phyloP scores from a whole-genome alignment of 2,329 filamentous ascomycete genomes.

The Trichoderma koningii region DNA sequence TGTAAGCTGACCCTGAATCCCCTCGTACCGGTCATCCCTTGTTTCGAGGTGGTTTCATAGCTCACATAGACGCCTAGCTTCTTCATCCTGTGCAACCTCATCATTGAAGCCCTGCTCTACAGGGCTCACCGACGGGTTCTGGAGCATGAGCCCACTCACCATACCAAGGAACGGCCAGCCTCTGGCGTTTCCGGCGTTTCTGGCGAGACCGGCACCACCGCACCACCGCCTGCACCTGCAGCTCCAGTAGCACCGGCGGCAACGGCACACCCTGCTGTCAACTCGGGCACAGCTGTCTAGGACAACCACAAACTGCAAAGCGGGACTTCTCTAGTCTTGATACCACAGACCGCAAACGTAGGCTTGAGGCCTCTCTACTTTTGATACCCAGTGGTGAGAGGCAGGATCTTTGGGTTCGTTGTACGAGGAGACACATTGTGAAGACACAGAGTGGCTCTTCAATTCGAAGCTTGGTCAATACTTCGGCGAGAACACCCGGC shows the following conservation, averaged over 20 bases:
- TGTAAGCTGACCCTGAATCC: constrained; percentile 28
- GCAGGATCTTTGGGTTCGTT: neutral
- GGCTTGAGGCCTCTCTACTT: constrained; percentile 4
- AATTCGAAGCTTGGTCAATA: neutral
- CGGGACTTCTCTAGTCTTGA: too few species aligned
- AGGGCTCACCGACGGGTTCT: constrained; percentile 1
- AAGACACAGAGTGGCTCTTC: constrained; percentile 12
- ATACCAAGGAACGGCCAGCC: constrained; percentile 19
- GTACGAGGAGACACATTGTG: neutral
- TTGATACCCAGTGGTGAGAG: constrained; percentile 23
- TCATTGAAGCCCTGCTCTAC: constrained; percentile 27
- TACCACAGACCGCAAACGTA: neutral
- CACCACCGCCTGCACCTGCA: neutral
- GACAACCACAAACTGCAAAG: too few species aligned
- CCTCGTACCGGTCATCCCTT: fast-evolving
- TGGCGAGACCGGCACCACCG: constrained; percentile 7
- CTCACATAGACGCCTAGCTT: constrained; percentile 23
- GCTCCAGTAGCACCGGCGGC: neutral
- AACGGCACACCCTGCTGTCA: neutral
- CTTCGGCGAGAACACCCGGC: constrained; percentile 4
- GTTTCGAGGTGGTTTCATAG: too few species aligned
- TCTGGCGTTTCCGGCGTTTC: constrained; percentile 16
- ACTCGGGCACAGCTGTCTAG: constrained; percentile 17
- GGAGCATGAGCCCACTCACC: neutral
- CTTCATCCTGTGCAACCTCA: constrained; percentile 29